Evolutionary conservation across 768 basidiomycete species (phyloP), one percentile per base, ranked within the genome.

Genomic region (Rhizopogon salebrosus): DNA sequence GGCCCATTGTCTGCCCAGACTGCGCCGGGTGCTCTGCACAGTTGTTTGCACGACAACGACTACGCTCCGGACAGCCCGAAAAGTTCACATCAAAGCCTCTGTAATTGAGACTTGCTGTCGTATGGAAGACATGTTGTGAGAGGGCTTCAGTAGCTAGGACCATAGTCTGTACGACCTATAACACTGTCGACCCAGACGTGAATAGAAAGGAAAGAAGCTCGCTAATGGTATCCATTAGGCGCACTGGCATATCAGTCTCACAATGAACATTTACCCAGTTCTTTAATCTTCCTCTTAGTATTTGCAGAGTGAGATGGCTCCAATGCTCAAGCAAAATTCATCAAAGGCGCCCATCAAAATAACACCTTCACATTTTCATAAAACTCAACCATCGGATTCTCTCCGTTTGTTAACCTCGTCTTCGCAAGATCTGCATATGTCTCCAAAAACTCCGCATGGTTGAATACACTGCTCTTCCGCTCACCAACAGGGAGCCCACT

Each of bases 301-400:
- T 20, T 18, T 24, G 22, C 20, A 38, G 18, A 6, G 6, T 5
- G 2, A 24, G 26, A 48, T 13, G 24, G 24, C 9, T 41, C 40
- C 40, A 41, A 24, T 6, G 27, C 14, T 43, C 13, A 24, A 20
- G 8, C 22, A 16, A 31, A 45, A 22, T 31, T 31, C 43, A 34
- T 46, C 20, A 31, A 18, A 20, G 16, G 22, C 13, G 31, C 14
- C 14, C 22, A 27, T 77, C 60, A 95, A 60, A 95, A 95, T 63
- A 95, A 74, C 64, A 97, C 85, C 68, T 94, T 93, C 55, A 94
- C 94, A 72, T 97, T 97, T 70, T 87, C 81, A 68, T 97, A 98
- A 68, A 87, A 94, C 60, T 87, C 84, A 52, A 94, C 63, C 77
- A 97, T 76, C 6, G 94, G 91, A 66, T 94, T 95, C 70, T 90